These are phyloP conservation scores for Neofusicoccum sp. DNA, from an alignment of 2,329 filamentous ascomycete genomes.

Conservation along the genomic window DNA sequence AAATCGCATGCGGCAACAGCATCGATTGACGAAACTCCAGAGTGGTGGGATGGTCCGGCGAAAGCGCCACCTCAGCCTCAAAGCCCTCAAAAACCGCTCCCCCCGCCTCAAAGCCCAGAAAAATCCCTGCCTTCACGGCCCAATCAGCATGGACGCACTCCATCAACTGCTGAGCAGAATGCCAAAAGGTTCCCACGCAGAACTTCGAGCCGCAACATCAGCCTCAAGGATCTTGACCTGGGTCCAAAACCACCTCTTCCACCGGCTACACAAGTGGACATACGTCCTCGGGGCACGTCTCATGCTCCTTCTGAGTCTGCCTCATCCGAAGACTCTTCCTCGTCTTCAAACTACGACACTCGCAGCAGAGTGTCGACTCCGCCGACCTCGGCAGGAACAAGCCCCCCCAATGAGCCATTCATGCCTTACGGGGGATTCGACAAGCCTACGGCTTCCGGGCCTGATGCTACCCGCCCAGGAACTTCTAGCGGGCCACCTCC, in stretches of 20 bases:
- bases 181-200: constrained; percentile 21
- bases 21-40: neutral
- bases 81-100: no score
- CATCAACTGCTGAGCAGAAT: neutral
- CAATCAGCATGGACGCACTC: neutral
- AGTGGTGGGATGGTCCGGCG: constrained; percentile 6
- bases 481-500: constrained; percentile 14
- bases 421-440: neutral
- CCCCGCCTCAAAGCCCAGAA: neutral
- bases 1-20: neutral
- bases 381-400: constrained; percentile 34
- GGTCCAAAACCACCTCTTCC: neutral
- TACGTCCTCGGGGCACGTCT: constrained; percentile 26
- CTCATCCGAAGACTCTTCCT: constrained; percentile 38
- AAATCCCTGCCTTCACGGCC: neutral
- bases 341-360: constrained; percentile 29
- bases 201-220: constrained; percentile 25
- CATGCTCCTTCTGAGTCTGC: constrained; percentile 41
- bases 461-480: neutral
- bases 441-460: neutral
- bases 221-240: constrained; percentile 18
- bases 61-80: neutral
- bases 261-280: constrained; percentile 11
- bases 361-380: constrained; percentile 40
- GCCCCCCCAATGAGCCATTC: constrained; percentile 21